Conservation (phyloP, 176 grass and related monocot species). For the Triticum monococcum region DNA sequence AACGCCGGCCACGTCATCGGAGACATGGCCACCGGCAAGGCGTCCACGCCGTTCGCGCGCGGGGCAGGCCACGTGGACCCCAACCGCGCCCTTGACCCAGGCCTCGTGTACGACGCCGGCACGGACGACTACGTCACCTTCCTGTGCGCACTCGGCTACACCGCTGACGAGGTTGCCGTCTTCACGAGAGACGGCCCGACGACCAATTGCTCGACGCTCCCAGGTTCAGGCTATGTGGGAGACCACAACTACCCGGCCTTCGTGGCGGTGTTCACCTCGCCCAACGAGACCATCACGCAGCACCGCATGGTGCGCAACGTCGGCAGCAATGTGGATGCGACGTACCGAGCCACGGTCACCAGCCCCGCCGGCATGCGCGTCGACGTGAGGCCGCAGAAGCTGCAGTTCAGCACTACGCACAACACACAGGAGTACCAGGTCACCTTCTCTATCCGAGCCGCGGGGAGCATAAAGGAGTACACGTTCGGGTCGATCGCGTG, state of each 20-base stretch:
- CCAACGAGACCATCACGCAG: constrained; percentile 13
- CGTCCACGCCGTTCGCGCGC: too few species aligned
- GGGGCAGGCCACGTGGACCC: too few species aligned
- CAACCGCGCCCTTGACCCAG: too few species aligned
- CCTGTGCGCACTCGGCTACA: too few species aligned
- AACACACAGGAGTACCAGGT: constrained; percentile 9
- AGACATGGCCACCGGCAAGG: too few species aligned
- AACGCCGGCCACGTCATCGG: too few species aligned
- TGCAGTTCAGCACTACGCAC: constrained; percentile 25
- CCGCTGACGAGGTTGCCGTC: too few species aligned
- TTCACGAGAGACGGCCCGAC: too few species aligned
- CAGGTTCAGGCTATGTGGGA: too few species aligned
- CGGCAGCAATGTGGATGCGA: not conserved
- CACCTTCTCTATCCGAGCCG: not conserved
- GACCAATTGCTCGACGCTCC: too few species aligned
- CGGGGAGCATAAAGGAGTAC: not conserved
- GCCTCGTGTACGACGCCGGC: too few species aligned
- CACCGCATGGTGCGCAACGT: constrained; percentile 48
- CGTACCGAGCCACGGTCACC: constrained; percentile 22
- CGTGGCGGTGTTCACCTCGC: constrained; percentile 31
- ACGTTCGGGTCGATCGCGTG: constrained; percentile 40
- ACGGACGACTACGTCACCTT: too few species aligned
- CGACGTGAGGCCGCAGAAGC: constrained; percentile 42
- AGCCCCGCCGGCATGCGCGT: constrained; percentile 38
- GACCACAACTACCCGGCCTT: constrained; percentile 66